Base-by-base conservation (phyloP, 257 asterid genomes). In the Thymus quinquecostatus region DNA sequence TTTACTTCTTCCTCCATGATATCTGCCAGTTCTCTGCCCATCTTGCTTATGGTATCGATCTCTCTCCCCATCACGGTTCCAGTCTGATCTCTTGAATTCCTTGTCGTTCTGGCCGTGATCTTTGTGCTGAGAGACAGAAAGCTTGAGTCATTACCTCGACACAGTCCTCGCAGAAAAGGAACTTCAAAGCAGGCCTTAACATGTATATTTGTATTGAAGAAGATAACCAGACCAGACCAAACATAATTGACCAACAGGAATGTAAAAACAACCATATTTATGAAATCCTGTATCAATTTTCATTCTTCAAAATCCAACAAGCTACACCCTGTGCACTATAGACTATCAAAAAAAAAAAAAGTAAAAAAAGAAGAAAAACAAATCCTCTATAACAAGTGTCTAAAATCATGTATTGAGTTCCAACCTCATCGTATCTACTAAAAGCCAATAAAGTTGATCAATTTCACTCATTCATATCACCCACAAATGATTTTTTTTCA, bases 1-100 rank as follows among this genome's bases (percentile, higher is more conserved):
- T 51, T 74, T 78, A 51, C 77, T 79, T 73, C 83, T 79, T 75
- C 86, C 84, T 78, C 78, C 80, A 65, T 74, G 59, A 64, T 62
- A 28, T 70, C 85, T 81, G 5, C 27, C 66, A 76, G 60, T 53
- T 60, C 72, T 78, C 68, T 66, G 60, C 30, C 48, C 72, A 32
- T 77, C 70, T 57, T 72, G 80, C 68, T 77, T 68, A 33, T 71
- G 78, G 71, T 63, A 48, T 51, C 54, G 84, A 70, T 82, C 56
- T 70, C 72, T 72, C 66, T 80, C 87, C 56, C 64, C 77, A 43
- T 75, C 69, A 11, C 69, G 72, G 57, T 73, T 61, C 81, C 59
- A 40, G 30, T 79, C 84, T 60, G 70, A 68, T 69, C 74, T 71
- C 73, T 67, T 72, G 72, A 41, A 78, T 66, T 56, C 77, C 53